Evolutionary conservation across 2,329 filamentous ascomycete genomes (phyloP).

Genomic region (Talaromyces sp.): DNA sequence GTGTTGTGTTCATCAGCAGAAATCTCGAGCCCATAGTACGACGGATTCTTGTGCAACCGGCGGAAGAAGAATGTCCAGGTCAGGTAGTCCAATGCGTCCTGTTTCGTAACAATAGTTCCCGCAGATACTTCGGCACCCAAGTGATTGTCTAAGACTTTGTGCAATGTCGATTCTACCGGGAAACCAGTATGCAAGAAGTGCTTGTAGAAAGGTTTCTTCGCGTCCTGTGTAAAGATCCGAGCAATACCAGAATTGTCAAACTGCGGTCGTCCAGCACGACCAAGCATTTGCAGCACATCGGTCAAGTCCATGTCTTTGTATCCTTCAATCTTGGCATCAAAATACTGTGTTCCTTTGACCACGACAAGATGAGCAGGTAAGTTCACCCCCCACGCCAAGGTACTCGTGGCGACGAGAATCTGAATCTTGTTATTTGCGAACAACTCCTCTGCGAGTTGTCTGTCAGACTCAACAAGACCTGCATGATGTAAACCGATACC

Average conservation of each 20-base stretch:
- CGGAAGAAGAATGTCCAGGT: conserved; percentile 99
- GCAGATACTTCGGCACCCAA: conserved; percentile 91
- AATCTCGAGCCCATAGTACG: conserved; percentile 94
- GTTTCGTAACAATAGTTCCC: conserved; percentile 87
- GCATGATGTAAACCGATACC: conserved; percentile 97
- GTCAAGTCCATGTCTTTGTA: conserved; percentile 99
- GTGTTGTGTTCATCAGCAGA: conserved; percentile 89
- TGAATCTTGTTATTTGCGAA: conserved; percentile 98
- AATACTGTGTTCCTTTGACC: conserved; percentile 97
- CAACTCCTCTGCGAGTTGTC: conserved; percentile 86
- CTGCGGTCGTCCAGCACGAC: conserved; percentile 89
- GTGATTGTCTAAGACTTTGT: conserved; percentile 96
- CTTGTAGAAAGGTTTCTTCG: conserved; percentile 99
- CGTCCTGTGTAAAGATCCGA: conserved; percentile 92
- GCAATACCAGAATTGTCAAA: conserved; percentile 96
- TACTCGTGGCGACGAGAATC: conserved; percentile 91
- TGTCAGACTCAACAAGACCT: conserved; percentile 90
- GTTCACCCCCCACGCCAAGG: conserved; percentile 97
- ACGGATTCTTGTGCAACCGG: conserved; percentile 93
- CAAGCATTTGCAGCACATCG: conserved; percentile 96
- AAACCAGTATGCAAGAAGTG: conserved; percentile 98
- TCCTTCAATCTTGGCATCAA: conserved; percentile 93
- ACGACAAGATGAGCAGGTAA: conserved; percentile 94
- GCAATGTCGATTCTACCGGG: conserved; percentile 91
- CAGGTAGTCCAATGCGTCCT: conserved; percentile 94